Conservation (phyloP, 129 eudicot genomes). For the Tagetes erecta region DNA sequence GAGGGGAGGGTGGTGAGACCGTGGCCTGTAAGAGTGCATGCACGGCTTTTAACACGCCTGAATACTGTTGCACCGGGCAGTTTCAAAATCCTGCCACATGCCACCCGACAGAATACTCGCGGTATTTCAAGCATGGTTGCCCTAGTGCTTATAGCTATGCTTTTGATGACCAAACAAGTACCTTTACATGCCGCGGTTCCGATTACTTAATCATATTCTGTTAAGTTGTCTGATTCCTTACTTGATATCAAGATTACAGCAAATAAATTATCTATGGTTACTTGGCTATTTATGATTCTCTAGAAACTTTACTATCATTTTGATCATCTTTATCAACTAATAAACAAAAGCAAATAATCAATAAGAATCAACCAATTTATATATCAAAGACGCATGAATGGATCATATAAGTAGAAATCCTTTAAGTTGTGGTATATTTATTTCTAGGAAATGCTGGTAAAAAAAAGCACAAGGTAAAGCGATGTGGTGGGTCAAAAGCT, state of each 20-base stretch:
- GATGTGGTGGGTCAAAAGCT: neutral
- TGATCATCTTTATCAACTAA: neutral
- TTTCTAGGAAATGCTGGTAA: no score
- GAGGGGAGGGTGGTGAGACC: conserved; percentile 14
- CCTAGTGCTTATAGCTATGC: conserved; percentile 60
- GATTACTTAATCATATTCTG: conserved; percentile 50
- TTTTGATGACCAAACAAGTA: conserved; percentile 61
- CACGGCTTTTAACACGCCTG: conserved; percentile 42
- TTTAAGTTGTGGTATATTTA: no score
- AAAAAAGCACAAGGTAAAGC: no score
- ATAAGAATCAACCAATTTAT: neutral
- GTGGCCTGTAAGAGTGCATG: conserved; percentile 63
- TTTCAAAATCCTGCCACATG: conserved; percentile 52
- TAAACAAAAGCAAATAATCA: neutral
- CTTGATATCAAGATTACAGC: conserved; percentile 16
- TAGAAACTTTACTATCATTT: neutral
- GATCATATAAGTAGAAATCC: neutral
- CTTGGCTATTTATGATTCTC: neutral
- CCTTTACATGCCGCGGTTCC: conserved; percentile 52
- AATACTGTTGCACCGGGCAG: conserved; percentile 55
- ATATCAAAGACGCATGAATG: neutral
- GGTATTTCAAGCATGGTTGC: conserved; percentile 53
- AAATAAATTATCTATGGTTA: conserved; percentile 13
- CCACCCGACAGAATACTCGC: conserved; percentile 46
- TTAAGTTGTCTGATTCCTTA: conserved; percentile 11